Conservation (phyloP, 1,284 basidiomycete genomes). For the Coniferiporia weirii region DNA sequence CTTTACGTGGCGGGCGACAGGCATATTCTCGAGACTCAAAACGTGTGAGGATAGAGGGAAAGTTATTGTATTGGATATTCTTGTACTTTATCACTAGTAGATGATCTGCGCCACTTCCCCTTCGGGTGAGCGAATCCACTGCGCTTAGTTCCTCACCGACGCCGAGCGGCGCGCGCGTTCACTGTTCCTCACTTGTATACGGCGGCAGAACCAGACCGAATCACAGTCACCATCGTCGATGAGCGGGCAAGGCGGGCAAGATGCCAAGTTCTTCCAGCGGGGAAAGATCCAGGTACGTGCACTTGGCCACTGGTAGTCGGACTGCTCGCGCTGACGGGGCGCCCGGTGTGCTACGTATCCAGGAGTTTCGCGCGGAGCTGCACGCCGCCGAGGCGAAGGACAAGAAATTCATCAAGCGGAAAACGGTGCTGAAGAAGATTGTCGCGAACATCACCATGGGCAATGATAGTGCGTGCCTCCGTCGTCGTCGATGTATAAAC, state of each 20-base stretch:
- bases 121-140: neutral
- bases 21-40: neutral
- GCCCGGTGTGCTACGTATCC: neutral
- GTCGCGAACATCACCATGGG: conserved; percentile 96
- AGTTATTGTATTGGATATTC: too few species aligned
- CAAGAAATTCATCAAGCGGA: conserved; percentile 89
- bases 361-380: conserved; percentile 86
- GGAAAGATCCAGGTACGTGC: conserved; percentile 84
- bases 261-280: conserved; percentile 86
- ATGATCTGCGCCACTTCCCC: neutral
- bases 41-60: too few species aligned
- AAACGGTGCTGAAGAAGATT: conserved; percentile 91
- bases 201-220: neutral
- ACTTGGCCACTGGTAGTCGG: neutral
- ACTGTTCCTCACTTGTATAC: neutral
- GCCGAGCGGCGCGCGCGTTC: neutral
- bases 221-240: conserved; percentile 29
- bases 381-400: conserved; percentile 88
- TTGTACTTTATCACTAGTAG: neutral
- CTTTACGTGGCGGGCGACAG: conserved; percentile 20
- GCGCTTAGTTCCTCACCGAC: neutral
- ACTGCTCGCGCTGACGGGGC: neutral
- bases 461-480: conserved; percentile 74
- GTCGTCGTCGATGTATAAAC: neutral
- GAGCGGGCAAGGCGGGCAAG: conserved; percentile 65